Conservation (phyloP, 208 protist species). For the Leishmania arabica region DNA sequence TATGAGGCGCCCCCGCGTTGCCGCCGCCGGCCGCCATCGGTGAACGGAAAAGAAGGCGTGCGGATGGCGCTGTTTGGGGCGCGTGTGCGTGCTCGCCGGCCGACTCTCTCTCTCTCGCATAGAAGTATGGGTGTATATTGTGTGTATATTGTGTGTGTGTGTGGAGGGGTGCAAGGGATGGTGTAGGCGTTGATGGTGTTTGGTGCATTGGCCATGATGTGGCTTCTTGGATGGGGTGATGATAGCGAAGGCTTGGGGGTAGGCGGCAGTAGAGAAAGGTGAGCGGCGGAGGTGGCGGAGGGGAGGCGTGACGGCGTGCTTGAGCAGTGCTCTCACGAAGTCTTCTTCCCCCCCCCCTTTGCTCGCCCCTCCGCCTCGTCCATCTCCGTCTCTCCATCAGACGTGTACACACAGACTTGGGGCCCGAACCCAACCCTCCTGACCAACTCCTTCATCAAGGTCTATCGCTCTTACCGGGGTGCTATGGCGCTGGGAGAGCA, state of each 20-base stretch:
- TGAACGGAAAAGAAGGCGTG: background rate
- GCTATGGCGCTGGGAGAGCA: background rate
- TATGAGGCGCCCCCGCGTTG: background rate
- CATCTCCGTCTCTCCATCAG: background rate
- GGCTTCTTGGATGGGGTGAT: background rate
- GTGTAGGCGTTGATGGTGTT: background rate
- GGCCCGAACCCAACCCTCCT: background rate
- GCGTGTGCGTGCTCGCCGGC: background rate
- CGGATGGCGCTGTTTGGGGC: background rate
- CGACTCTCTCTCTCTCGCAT: background rate
- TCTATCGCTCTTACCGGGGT: background rate
- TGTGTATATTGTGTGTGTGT: background rate
- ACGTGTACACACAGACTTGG: background rate
- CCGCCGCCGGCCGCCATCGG: too few relatives aligned
- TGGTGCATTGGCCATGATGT: background rate
- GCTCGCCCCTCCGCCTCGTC: background rate
- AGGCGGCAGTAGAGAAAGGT: background rate
- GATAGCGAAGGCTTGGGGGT: background rate
- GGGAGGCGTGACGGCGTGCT: background rate
- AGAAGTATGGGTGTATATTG: background rate
- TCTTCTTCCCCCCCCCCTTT: background rate
- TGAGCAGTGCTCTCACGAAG: background rate
- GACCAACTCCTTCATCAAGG: background rate
- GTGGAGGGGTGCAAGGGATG: background rate
- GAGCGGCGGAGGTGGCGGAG: background rate